These are phyloP conservation scores for Andrographis paniculata DNA, from an alignment of 305 asterid species.

Conservation along the genomic window DNA sequence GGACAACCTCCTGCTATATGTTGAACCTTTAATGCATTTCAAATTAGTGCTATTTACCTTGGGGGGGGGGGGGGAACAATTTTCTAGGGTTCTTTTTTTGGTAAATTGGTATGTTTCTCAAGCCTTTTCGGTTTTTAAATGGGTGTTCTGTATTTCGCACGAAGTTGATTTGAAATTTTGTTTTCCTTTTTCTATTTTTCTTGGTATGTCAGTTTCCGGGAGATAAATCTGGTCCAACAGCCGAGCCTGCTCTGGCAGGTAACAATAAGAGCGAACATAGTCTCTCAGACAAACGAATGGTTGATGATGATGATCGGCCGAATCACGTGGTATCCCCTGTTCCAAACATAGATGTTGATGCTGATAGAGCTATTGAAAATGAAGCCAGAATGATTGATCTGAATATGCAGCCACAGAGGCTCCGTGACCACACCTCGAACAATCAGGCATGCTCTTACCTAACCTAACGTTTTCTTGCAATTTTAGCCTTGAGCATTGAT, in stretches of 20 bases:
- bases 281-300: constrained; percentile 19
- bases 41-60: no score
- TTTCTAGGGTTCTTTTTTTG: no score
- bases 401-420: constrained; percentile 42
- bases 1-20: no score
- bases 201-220: constrained; percentile 50
- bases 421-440: constrained; percentile 35
- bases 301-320: constrained; percentile 25
- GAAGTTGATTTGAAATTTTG: no score
- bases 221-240: constrained; percentile 25
- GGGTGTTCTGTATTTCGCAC: no score
- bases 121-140: no score
- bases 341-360: constrained; percentile 18
- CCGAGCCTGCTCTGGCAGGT: constrained; percentile 19
- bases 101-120: no score
- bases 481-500: no score
- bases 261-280: neutral
- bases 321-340: no score
- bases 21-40: no score
- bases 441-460: constrained; percentile 33
- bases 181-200: constrained; percentile 11
- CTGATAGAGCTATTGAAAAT: constrained; percentile 23
- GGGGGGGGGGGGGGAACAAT: no score
- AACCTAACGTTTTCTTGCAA: no score
- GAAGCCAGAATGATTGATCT: constrained; percentile 41